Base-by-base conservation (phyloP, 2,329 filamentous ascomycete genomes). In the Stachybotrys chlorohalonatus region DNA sequence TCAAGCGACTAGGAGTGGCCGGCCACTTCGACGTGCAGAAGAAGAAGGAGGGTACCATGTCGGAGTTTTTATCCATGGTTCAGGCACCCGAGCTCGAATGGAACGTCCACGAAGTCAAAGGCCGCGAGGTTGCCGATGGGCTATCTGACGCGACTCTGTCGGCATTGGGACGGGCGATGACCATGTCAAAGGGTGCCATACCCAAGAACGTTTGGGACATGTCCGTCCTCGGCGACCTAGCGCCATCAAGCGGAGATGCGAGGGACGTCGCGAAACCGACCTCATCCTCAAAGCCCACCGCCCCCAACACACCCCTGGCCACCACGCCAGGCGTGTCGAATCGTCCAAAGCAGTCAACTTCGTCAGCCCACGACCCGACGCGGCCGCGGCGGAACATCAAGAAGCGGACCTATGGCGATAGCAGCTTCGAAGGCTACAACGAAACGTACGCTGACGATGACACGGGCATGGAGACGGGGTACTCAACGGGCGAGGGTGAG, bases 331-430 rank as follows among this genome's bases (percentile, higher is more conserved):
- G 62, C n/a, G 62, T 60, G 9, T 51, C 70, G 52, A 67, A 65
- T 46, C 68, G 75, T 31, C 61, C 71, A 53, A 77, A 76, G 66
- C 65, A 62, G 32, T 70, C 64, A 39, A 70, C 71, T 47, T 56
- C 68, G 24, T 63, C 70, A 31, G 70, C 66, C n/a, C 68, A 76
- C 36, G 77, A 81, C 54, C 69, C 72, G 11, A 68, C 74, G 46
- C 77, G 87, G 54, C 83, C 86, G 39, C 84, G 85, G 61, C 79
- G 88, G 51, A 75, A 77, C 54, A 78, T 82, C 58, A 89, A 87
- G 74, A 91, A 91, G 76, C 80, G 89, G 51, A 82, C 84, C 58
- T 92, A 91, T 65, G 84, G 85, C 46, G 88, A 92, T 59, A 81
- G 78, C 62, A 89, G 85, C 63, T 92, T 82, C 64, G 84, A 87